A percentile compares a stretch with the other conserved stretches of the same genome.
Conservation (phyloP, 2,329 filamentous ascomycete genomes). For the Neofusicoccum cordaticola region DNA sequence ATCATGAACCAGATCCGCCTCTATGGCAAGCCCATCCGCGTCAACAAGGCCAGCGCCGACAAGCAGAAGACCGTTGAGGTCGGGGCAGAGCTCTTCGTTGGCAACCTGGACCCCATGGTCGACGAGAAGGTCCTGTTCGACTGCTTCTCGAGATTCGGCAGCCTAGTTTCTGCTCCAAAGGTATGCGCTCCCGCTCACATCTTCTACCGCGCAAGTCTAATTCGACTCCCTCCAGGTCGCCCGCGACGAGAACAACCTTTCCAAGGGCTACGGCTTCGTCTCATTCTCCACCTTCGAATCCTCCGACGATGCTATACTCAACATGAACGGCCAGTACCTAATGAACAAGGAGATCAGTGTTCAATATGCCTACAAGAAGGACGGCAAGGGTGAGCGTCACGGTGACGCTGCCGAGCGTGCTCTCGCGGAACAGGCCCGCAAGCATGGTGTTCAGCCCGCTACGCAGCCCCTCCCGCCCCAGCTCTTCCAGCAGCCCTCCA, state of each 20-base stretch:
- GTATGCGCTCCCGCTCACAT: conserved; percentile 43
- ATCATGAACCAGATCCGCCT: conserved; percentile 95
- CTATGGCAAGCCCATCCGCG: conserved; percentile 89
- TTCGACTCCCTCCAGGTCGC: conserved; percentile 52
- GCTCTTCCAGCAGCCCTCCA: conserved; percentile 52
- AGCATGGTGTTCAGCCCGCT: conserved; percentile 85
- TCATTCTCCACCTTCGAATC: conserved; percentile 91
- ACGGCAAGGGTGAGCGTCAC: conserved; percentile 94
- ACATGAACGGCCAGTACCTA: conserved; percentile 94
- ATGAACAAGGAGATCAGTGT: conserved; percentile 96
- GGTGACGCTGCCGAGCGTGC: conserved; percentile 91
- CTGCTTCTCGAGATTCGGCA: conserved; percentile 89
- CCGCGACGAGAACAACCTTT: conserved; percentile 80
- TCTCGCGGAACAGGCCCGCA: conserved; percentile 87
- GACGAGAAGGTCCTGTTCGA: conserved; percentile 96
- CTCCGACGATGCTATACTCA: conserved; percentile 83
- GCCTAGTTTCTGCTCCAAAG: conserved; percentile 80
- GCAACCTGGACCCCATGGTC: conserved; percentile 90
- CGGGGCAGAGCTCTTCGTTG: conserved; percentile 93
- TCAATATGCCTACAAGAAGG: conserved; percentile 99
- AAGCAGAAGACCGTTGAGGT: conserved; percentile 93
- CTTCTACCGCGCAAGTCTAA: background rate
- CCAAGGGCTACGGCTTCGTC: conserved; percentile 95
- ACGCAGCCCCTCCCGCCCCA: conserved; percentile 72
- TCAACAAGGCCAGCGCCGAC: conserved; percentile 92